Conservation (phyloP, 1,139 yeast genomes). For the Sugiyamaella paludigena region DNA sequence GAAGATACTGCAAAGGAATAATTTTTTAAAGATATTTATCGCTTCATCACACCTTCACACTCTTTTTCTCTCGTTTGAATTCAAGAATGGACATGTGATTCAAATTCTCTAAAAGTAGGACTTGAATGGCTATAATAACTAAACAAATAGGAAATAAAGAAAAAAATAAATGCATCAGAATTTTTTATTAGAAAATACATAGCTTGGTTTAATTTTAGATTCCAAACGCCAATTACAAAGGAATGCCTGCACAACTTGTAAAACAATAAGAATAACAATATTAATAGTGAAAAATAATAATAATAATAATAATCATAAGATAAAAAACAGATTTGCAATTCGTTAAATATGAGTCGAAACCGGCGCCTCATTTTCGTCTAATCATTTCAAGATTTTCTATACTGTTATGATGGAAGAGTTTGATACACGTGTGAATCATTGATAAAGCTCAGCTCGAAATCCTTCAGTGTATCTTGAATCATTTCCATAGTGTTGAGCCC, state of each 20-base stretch:
- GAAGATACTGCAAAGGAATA: not conserved
- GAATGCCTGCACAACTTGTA: no score
- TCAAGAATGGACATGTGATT: no score
- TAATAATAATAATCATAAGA: not conserved
- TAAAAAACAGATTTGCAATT: not conserved
- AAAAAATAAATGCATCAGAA: not conserved
- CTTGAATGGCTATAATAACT: not conserved
- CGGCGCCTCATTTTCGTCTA: no score
- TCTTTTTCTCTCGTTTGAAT: no score
- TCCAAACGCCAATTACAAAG: no score
- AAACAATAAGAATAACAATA: not conserved
- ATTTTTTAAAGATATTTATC: no score
- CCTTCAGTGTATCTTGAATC: conserved; percentile 63
- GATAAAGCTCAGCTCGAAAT: conserved; percentile 30
- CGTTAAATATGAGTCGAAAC: no score
- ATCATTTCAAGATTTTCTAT: no score
- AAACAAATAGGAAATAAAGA: not conserved
- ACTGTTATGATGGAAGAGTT: no score
- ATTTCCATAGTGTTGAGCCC: conserved; percentile 75
- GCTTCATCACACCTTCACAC: no score
- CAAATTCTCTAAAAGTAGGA: no score
- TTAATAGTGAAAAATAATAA: not conserved
- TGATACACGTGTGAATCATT: no score
- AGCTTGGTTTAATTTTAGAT: not conserved
- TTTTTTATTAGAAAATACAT: not conserved